Base-by-base conservation (phyloP, 768 basidiomycete genomes). In the Gelatoporia subvermispora region DNA sequence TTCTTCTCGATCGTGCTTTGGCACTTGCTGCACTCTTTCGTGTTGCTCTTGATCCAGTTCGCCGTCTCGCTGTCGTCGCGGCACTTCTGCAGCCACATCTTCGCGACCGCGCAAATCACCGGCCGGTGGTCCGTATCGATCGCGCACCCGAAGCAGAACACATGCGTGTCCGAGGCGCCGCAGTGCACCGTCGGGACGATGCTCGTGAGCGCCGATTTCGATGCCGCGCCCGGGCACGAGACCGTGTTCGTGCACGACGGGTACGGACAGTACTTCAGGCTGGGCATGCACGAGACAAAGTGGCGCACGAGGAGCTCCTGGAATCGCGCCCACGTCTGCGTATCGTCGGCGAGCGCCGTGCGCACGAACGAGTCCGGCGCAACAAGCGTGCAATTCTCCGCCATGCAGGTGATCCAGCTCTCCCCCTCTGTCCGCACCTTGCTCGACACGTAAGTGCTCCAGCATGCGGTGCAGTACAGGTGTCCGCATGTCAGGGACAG, bases 1-100 rank as follows among this genome's bases (percentile, higher is more conserved):
- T 98, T 98, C 85, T 99, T 99, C 79, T 99, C 96, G 49, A 99
- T 99, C 45, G 96, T 98, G 59, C 92, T 93, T 65, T 92, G 86
- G 65, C 96, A 99, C 64, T 93, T 85, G 17, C 82, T 75, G 65
- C 96, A 99, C 68, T 99, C 96, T 74, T 99, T 98, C 36, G 96
- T 99, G 65, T 99, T 97, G 54, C 93, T 96, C 79, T 91, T 93
- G 74, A 99, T 93, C 96, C 96, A 99, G 66, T 99, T 98, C 21
- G 93, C 92, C 16, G 96, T 99, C 72, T 99, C 96, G 54, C 87
- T 90, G 64, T 99, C 96, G 65, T 99, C 96, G 43, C 83, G 81
- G 68, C 96, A 98, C 68, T 99, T 98, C 79, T 87, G 90, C 60
- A 94, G 68, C 96, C 96, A 99, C 75, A 93, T 78, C 72, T 77